Conservation (phyloP, 208 protist species). For the Leishmania gerbilli region DNA sequence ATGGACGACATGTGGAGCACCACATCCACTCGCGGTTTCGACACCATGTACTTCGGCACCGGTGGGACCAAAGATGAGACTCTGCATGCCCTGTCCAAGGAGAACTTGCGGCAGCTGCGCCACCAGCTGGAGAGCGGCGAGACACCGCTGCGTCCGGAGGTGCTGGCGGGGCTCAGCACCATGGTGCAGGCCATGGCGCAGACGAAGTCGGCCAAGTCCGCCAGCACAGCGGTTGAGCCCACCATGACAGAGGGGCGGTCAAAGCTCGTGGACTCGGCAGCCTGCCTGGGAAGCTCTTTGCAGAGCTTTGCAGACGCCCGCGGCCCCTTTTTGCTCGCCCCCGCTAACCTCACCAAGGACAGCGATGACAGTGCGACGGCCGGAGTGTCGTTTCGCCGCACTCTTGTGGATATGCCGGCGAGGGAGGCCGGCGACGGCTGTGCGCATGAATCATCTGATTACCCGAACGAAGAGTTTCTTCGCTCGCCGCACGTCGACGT, state of each 20-base stretch:
- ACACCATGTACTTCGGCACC: conserved; percentile 8
- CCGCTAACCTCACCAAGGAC: conserved; percentile 6
- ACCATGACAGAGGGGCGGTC: conserved; percentile 29
- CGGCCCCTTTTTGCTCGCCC: background rate
- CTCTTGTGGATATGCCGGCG: conserved; percentile 11
- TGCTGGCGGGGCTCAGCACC: conserved; percentile 45
- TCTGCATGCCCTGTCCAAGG: conserved; percentile 44
- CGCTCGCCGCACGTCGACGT: background rate
- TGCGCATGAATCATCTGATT: background rate
- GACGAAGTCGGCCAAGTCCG: conserved; percentile 30
- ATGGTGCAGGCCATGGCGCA: conserved; percentile 40
- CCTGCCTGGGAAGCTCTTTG: conserved; percentile 12
- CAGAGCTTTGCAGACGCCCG: conserved; percentile 6
- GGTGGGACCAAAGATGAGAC: conserved; percentile 10
- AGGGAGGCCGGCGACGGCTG: conserved; percentile 17
- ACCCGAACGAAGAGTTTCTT: background rate
- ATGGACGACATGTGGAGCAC: conserved; percentile 68
- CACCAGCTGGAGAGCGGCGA: conserved; percentile 60
- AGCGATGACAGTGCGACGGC: conserved; percentile 1
- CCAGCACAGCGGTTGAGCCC: conserved; percentile 47
- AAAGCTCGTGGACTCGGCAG: conserved; percentile 12
- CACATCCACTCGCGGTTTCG: conserved; percentile 37
- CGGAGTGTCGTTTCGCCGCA: conserved; percentile 26
- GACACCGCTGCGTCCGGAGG: conserved; percentile 55
- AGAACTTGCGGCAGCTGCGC: conserved; percentile 55